phyloP scores from a whole-genome alignment of 1,284 basidiomycete species.

The Boletus putidus region DNA sequence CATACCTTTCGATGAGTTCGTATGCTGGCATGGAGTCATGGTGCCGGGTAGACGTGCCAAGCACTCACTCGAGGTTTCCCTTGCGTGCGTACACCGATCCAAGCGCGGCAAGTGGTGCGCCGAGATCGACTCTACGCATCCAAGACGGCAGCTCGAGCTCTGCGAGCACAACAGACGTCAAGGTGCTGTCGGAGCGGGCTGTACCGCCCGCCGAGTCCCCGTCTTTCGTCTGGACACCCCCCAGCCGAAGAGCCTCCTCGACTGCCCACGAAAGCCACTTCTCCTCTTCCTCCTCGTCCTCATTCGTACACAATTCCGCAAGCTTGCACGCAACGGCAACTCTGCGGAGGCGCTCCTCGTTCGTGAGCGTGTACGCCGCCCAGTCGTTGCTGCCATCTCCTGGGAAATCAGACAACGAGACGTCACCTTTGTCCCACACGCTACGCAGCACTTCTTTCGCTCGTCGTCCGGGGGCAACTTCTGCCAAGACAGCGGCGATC shows the following conservation, averaged over 20 bases:
- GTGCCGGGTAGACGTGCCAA: not conserved
- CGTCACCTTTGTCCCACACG: slow-evolving; percentile 39
- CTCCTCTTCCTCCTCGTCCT: slow-evolving; percentile 49
- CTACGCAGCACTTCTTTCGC: slow-evolving; percentile 56
- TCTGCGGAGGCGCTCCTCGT: slow-evolving; percentile 55
- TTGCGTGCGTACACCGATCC: slow-evolving; percentile 60
- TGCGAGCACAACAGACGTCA: slow-evolving; percentile 38
- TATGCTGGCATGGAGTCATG: not conserved
- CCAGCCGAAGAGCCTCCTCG: slow-evolving; percentile 53
- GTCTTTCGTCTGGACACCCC: slow-evolving; percentile 26
- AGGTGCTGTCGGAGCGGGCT: not conserved
- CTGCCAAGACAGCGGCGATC: slow-evolving; percentile 63
- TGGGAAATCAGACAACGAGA: not conserved
- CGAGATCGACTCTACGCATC: slow-evolving; percentile 59
- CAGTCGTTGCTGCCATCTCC: slow-evolving; percentile 16
- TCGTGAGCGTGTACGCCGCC: slow-evolving; percentile 36
- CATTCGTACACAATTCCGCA: slow-evolving; percentile 53
- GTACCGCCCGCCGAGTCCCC: not conserved
- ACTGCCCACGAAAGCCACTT: slow-evolving; percentile 63
- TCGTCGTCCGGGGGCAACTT: slow-evolving; percentile 54
- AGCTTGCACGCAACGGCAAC: slow-evolving; percentile 68
- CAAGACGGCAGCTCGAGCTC: slow-evolving; percentile 63
- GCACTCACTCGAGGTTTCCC: slow-evolving; percentile 61
- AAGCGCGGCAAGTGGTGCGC: slow-evolving; percentile 68
- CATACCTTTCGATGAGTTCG: slow-evolving; percentile 47